A percentile compares a stretch with the other conserved stretches of the same genome.
phyloP scores from a whole-genome alignment of 1,139 yeast species.

The Yarrowia galli region DNA sequence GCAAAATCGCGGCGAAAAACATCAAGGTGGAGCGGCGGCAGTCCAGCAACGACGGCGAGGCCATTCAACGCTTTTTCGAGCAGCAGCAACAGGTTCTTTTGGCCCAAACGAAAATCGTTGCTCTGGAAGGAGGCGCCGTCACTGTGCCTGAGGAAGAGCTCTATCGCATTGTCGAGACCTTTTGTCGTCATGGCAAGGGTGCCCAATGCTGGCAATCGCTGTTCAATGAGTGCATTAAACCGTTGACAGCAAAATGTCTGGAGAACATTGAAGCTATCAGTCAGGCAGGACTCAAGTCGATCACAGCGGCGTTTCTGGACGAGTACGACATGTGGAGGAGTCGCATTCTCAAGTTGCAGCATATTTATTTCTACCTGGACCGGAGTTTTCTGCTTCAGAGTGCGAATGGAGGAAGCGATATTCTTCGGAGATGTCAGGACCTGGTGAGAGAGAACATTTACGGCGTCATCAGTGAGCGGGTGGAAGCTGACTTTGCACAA shows the following conservation, averaged over 20 bases:
- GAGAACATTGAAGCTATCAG: constrained; percentile 1
- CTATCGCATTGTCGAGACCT: constrained; percentile 32
- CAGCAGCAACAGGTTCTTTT: constrained; percentile 11
- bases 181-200: constrained; percentile 26
- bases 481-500: background rate
- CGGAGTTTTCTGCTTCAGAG: constrained; percentile 18
- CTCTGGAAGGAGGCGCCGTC: background rate
- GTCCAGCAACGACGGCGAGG: constrained; percentile 3
- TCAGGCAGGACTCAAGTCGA: constrained; percentile 7
- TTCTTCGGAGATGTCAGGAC: constrained; percentile 22
- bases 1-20: constrained; percentile 33
- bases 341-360: constrained; percentile 21
- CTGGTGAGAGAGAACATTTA: background rate
- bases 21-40: constrained; percentile 36
- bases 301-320: constrained; percentile 26
- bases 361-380: constrained; percentile 24
- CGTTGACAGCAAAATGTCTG: constrained; percentile 12
- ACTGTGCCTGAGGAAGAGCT: constrained; percentile 18
- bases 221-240: background rate
- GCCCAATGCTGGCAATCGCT: constrained; percentile 25
- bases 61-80: constrained; percentile 17
- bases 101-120: background rate
- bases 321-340: constrained; percentile 19
- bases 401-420: constrained; percentile 20
- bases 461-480: background rate